Percentiles rank a stretch among this genome's conserved stretches.
Conservation (phyloP, 768 basidiomycete species). For the Suillus plorans region DNA sequence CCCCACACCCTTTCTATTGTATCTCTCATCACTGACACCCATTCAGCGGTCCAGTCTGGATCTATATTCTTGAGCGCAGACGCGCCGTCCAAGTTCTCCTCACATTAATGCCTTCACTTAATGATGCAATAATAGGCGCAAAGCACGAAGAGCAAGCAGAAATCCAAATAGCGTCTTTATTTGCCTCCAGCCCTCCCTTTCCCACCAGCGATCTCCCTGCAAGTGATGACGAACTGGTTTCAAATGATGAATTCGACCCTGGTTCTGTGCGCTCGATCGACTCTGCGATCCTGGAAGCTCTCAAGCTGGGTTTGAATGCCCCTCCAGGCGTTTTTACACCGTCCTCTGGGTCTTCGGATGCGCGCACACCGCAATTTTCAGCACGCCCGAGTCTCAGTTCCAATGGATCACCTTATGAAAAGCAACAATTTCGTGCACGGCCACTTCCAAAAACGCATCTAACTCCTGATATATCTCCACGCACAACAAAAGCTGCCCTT, state of each 20-base stretch:
- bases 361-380: conserved; percentile 21
- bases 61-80: conserved; percentile 83
- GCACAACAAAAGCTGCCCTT: conserved; percentile 72
- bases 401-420: conserved; percentile 41
- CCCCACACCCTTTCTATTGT: neutral
- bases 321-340: conserved; percentile 43
- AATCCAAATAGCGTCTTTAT: conserved; percentile 74
- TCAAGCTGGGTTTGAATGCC: conserved; percentile 41
- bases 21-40: conserved; percentile 6
- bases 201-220: conserved; percentile 63
- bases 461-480: conserved; percentile 71
- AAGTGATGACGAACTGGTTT: conserved; percentile 29
- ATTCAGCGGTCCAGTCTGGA: conserved; percentile 82
- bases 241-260: conserved; percentile 34
- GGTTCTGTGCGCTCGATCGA: conserved; percentile 43
- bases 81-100: conserved; percentile 80
- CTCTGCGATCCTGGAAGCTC: conserved; percentile 47
- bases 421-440: conserved; percentile 63
- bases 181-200: conserved; percentile 83
- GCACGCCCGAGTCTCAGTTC: conserved; percentile 34
- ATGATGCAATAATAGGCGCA: conserved; percentile 69
- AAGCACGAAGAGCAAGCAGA: conserved; percentile 68
- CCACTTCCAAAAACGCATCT: conserved; percentile 59
- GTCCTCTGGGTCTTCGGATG: conserved; percentile 22
- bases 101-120: conserved; percentile 63